Conservation (phyloP, 2,329 filamentous ascomycete species). For the Bipolaris victoriae region DNA sequence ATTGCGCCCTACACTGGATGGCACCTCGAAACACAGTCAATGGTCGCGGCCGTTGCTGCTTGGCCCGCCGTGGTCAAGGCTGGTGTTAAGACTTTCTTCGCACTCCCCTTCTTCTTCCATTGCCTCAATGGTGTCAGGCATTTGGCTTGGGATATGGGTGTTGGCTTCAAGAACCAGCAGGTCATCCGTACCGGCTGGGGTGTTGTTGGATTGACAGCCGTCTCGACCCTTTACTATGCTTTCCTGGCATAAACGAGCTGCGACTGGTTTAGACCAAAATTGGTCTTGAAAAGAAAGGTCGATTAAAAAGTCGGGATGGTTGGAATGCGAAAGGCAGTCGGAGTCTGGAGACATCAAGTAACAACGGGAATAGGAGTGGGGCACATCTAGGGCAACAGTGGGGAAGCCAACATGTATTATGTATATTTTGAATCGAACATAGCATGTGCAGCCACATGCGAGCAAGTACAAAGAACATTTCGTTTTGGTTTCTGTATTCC, state of each 20-base stretch:
- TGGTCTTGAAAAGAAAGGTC: neutral
- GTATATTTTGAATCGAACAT: constrained; percentile 14
- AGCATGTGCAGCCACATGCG: constrained; percentile 11
- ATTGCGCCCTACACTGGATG: constrained; percentile 75
- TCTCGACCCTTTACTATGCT: constrained; percentile 43
- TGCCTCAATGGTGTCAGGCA: constrained; percentile 72
- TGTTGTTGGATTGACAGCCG: constrained; percentile 63
- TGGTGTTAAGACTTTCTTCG: constrained; percentile 63
- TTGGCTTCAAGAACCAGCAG: constrained; percentile 66
- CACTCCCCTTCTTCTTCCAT: constrained; percentile 73
- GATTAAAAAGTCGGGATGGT: neutral
- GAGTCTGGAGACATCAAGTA: neutral
- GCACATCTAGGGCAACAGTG: neutral
- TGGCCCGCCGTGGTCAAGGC: constrained; percentile 67
- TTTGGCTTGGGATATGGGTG: constrained; percentile 72
- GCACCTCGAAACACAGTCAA: constrained; percentile 68
- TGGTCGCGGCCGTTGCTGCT: constrained; percentile 69
- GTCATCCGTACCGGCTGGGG: constrained; percentile 71
- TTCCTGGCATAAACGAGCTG: constrained; percentile 23
- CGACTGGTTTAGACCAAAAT: neutral
- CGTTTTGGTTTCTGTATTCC: neutral
- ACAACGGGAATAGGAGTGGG: neutral
- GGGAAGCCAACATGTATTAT: constrained; percentile 6
- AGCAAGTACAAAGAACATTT: neutral
- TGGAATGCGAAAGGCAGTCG: neutral